phyloP scores from a whole-genome alignment of 371 early-diverging fungal species.

The Mortierella sp. region DNA sequence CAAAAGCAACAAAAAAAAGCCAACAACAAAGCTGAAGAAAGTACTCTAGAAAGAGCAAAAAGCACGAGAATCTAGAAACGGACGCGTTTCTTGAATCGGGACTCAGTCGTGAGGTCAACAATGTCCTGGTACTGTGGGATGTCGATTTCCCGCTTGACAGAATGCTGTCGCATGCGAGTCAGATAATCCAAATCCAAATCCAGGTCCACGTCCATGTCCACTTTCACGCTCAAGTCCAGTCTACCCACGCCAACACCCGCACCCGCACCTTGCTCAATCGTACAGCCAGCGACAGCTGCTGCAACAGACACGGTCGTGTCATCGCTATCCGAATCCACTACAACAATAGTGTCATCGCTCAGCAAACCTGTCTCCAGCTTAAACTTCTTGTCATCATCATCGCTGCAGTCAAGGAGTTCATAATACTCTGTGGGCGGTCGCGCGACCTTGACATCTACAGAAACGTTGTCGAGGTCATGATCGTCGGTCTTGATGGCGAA shows the following conservation, averaged over 20 bases:
- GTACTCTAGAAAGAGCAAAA: no score
- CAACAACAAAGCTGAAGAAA: no score
- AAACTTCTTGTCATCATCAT: neutral
- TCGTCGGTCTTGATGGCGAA: constrained; percentile 1
- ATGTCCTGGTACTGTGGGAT: neutral
- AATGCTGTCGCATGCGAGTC: neutral
- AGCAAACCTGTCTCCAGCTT: neutral
- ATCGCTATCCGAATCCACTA: neutral
- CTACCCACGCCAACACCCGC: neutral
- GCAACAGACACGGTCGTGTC: neutral
- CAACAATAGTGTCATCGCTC: neutral
- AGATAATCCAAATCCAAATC: neutral
- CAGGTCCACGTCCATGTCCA: neutral
- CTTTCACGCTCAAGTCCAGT: neutral
- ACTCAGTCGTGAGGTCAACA: neutral
- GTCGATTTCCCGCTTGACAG: neutral
- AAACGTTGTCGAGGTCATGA: neutral
- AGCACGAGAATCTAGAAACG: neutral
- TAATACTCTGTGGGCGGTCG: constrained; percentile 11
- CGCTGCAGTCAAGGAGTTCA: constrained; percentile 20
- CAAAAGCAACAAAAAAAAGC: neutral
- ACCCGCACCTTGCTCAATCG: neutral
- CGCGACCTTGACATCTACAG: neutral
- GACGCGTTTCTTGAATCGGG: neutral
- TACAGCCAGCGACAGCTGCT: neutral